Base-by-base conservation (phyloP, 177 flowering plant species). In the Vitis hybrid region DNA sequence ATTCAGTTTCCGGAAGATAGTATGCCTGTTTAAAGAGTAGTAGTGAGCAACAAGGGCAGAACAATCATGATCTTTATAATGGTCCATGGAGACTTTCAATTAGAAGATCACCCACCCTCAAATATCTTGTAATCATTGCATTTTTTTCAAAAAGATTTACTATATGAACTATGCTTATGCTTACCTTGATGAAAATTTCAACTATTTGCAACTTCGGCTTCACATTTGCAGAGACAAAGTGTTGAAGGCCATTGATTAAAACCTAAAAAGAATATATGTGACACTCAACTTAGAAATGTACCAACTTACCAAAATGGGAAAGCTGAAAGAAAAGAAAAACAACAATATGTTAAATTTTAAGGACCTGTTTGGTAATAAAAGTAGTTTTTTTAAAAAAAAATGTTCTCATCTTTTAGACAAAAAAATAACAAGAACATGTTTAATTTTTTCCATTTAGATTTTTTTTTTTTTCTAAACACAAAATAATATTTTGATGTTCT, bases 1-100 rank as follows among this genome's bases (percentile, higher is more conserved):
- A 93, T 73, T 95, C 98, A 1, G 99, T 95, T 81, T 95, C 98
- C 24, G 99, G 99, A 74, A 93, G 97, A 76, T 93, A 95, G 81
- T 85, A 95, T 13, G 98, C 99, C 99, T 95, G 90, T 75, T 65
- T 71, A 6, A 54, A 73, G 52, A 58, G 54, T 35, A 27, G 46
- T 64, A 62, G 35, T 30, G 50, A 67, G 30, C 52, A 13, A 50
- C 51, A 52, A 54, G 56, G 64, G 7, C 62, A 54, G 24, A 67
- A 56, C 12, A 40, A 21, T 2, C 30, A 54, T 2, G 56, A 54
- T 14, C 6, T 13, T 7, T 49, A 35, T 7, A 24, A 60, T 56
- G 64, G 58, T 65, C 18, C n/a, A 66, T 32, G 51, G 62, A 54
- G 56, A 66, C 49, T 14, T 55, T 4, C 35, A 3, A 35, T 35